A percentile compares a stretch with the other conserved stretches of the same genome.
Conservation (phyloP, 495 filamentous ascomycete species). For the Podospora anserina region DNA sequence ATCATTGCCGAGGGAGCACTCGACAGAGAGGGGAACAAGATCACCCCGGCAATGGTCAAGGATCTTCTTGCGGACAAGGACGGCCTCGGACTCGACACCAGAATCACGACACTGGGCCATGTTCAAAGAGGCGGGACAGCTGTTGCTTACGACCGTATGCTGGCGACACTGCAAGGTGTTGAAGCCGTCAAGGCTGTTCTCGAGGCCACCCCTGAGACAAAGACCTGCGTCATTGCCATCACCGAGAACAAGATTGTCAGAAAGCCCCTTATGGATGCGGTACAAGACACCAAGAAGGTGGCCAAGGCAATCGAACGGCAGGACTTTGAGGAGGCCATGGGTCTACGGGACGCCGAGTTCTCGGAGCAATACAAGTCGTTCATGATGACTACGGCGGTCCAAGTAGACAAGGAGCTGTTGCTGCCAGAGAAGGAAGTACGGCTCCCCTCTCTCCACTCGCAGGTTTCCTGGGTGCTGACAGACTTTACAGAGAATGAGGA, state of each 20-base stretch:
- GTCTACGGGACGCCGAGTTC: slow-evolving; percentile 87
- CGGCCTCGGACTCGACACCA: slow-evolving; percentile 75
- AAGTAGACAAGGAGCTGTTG: slow-evolving; percentile 41
- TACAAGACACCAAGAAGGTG: slow-evolving; percentile 77
- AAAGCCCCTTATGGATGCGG: slow-evolving; percentile 83
- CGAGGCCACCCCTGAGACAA: slow-evolving; percentile 80
- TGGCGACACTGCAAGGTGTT: slow-evolving; percentile 90
- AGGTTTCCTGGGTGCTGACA: slow-evolving; percentile 20
- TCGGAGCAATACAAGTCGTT: slow-evolving; percentile 88
- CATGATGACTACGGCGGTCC: slow-evolving; percentile 73
- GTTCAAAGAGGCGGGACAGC: slow-evolving; percentile 91
- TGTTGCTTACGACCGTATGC: slow-evolving; percentile 90
- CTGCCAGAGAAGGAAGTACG: slow-evolving; percentile 72
- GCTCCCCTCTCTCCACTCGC: not conserved
- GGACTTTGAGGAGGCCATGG: slow-evolving; percentile 83
- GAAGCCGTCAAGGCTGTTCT: slow-evolving; percentile 97
- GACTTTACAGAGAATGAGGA: slow-evolving; percentile 68
- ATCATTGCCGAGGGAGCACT: slow-evolving; percentile 95
- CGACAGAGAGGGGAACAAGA: slow-evolving; percentile 80
- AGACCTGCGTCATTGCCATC: slow-evolving; percentile 92
- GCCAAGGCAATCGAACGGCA: slow-evolving; percentile 73
- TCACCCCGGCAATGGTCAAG: slow-evolving; percentile 75
- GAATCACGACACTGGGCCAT: slow-evolving; percentile 93
- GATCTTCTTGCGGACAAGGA: slow-evolving; percentile 74
- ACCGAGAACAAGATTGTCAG: slow-evolving; percentile 97